A percentile compares a stretch with the other conserved stretches of the same genome.
phyloP scores from a whole-genome alignment of 768 basidiomycete genomes.

The Erythrobasidium yunnanense region DNA sequence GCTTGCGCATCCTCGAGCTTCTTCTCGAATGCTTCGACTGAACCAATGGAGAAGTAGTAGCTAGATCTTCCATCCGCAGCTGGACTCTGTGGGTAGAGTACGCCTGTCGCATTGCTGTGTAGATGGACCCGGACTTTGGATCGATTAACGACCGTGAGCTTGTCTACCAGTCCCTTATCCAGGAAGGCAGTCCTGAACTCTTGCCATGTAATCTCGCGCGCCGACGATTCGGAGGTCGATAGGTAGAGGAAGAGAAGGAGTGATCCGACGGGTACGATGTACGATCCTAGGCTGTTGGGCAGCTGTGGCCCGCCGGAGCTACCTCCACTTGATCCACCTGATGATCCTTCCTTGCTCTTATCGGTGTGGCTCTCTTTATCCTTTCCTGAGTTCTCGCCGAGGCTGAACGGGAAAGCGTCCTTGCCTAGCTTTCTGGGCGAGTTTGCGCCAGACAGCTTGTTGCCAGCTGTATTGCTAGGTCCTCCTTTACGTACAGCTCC shows the following conservation, averaged over 20 bases:
- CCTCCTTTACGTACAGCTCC: constrained; percentile 31
- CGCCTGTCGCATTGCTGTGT: constrained; percentile 74
- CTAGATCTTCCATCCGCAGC: constrained; percentile 38
- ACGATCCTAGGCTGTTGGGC: constrained; percentile 6
- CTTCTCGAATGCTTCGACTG: constrained; percentile 89
- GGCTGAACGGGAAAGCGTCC: constrained; percentile 4
- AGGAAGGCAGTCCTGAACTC: constrained; percentile 96
- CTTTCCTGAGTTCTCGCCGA: constrained; percentile 5
- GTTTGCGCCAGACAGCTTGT: background rate
- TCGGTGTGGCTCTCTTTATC: constrained; percentile 1
- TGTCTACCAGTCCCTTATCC: constrained; percentile 89
- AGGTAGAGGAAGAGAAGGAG: constrained; percentile 35
- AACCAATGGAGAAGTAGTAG: constrained; percentile 94
- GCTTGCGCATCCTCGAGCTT: constrained; percentile 86
- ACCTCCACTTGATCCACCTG: constrained; percentile 2
- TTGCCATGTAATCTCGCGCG: constrained; percentile 93
- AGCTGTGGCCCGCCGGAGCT: constrained; percentile 13
- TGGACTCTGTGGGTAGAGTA: constrained; percentile 57
- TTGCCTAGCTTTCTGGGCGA: background rate
- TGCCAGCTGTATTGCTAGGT: constrained; percentile 14
- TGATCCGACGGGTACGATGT: constrained; percentile 31
- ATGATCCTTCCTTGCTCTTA: constrained; percentile 1
- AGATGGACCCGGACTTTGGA: constrained; percentile 81
- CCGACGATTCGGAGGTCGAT: constrained; percentile 2
- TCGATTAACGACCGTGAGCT: constrained; percentile 80